Evolutionary conservation across 495 filamentous ascomycete genomes (phyloP), one percentile per base, ranked within the genome.

Genomic region (Geopyxis carbonaria): DNA sequence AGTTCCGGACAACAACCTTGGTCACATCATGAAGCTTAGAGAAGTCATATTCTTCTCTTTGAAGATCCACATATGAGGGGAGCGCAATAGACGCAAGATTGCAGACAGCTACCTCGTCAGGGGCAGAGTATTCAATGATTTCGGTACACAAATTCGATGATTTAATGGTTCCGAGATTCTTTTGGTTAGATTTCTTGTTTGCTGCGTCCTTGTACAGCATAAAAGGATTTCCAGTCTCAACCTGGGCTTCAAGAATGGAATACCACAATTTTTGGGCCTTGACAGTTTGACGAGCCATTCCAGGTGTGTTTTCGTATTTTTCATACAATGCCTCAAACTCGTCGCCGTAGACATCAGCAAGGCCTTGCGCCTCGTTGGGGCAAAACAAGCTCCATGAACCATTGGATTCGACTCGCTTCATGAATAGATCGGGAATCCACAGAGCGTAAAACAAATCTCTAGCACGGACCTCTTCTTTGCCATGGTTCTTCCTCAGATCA

Each of bases 241-340:
- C 93, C 65, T 97, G 89, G 42, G 91, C 78, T 61, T 97, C 89
- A 28, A 97, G 72, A 45, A 97, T 93, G 38, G 84, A 80, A 59
- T 93, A 93, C 89, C 89, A 97, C 34, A 97, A 79, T 68, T 95
- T 94, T 67, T 97, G 89, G 34, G 89, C 89, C 64, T 93, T 89
- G 59, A 97, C 65, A 24, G 77, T 92, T 61, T 76, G 76, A 42
- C 86, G 83, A 35, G 89, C 84, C 41, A 80, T 72, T 46, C 83
- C 83, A n/a, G 47, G 48, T 58, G 92, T 84, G 50, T 67, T 69
- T 64, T 95, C 89, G 55, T 95, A 95, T 63, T 74, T 77, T 61
- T 89, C 80, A 55, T 93, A 97, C 36, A 95, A 76, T 44, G 79
- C 76, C 50, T 93, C 89, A 53, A 94, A 95, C 61, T 94, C 87